Evolutionary conservation across 805 yeast species (phyloP).

Genomic region (Ogataea pini): DNA sequence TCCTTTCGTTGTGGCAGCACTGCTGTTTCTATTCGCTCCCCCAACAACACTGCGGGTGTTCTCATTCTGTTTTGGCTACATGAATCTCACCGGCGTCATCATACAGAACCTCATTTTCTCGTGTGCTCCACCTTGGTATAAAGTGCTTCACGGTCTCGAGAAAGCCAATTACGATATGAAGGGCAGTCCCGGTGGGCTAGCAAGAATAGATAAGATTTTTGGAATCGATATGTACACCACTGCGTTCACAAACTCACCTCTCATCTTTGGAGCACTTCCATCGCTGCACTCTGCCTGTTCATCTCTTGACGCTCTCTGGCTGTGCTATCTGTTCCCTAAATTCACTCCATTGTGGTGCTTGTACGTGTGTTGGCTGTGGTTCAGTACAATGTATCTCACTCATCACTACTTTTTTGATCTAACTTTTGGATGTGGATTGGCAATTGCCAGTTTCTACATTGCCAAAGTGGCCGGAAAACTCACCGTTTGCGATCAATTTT

Average conservation of each 20-base stretch:
- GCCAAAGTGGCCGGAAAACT: conserved; percentile 52
- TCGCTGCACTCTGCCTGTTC: conserved; percentile 93
- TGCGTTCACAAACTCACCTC: conserved; percentile 81
- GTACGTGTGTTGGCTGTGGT: conserved; percentile 95
- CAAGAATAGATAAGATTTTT: conserved; percentile 75
- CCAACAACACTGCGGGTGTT: conserved; percentile 82
- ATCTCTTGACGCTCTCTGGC: conserved; percentile 87
- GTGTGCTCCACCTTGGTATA: conserved; percentile 98
- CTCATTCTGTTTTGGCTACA: conserved; percentile 92
- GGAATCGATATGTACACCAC: conserved; percentile 83
- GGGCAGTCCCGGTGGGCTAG: conserved; percentile 96
- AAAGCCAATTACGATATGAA: conserved; percentile 90
- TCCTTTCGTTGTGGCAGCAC: conserved; percentile 81
- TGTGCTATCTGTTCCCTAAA: conserved; percentile 79
- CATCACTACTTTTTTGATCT: conserved; percentile 95
- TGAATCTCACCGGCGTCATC: conserved; percentile 84
- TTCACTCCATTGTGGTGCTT: conserved; percentile 62
- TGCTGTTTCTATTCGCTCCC: conserved; percentile 85
- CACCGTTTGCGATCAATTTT: conserved; percentile 15
- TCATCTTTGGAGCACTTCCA: conserved; percentile 80
- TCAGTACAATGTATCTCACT: conserved; percentile 96
- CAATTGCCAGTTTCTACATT: conserved; percentile 67
- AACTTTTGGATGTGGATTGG: conserved; percentile 88
- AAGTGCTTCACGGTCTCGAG: conserved; percentile 74
- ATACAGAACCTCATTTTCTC: conserved; percentile 77